These are phyloP conservation scores for Globisporangium orthogonon DNA, from an alignment of 352 stramenopile species.

Conservation along the genomic window DNA sequence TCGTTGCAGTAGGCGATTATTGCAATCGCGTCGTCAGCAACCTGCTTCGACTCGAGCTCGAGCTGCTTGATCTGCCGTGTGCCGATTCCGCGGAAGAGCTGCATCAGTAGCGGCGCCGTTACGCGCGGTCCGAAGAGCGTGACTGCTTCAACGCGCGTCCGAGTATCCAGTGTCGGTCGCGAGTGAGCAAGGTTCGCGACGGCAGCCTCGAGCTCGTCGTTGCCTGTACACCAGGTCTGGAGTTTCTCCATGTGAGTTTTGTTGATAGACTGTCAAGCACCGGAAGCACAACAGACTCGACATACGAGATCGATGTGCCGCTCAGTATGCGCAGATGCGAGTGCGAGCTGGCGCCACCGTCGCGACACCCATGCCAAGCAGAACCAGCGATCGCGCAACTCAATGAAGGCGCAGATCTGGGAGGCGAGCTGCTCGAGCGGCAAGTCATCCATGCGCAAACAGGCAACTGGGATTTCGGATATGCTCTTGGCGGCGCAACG, in stretches of 20 bases:
- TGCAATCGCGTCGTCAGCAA: slow-evolving; percentile 36
- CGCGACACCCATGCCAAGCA: slow-evolving; percentile 43
- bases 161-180: not conserved
- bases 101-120: slow-evolving; percentile 27
- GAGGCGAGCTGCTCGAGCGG: slow-evolving; percentile 35
- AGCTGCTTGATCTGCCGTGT: slow-evolving; percentile 30
- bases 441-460: slow-evolving; percentile 21
- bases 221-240: slow-evolving; percentile 66
- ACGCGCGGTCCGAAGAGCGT: slow-evolving; percentile 60
- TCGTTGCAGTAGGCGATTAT: slow-evolving; percentile 27
- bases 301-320: slow-evolving; percentile 49
- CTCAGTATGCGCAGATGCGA: slow-evolving; percentile 49
- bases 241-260: not conserved
- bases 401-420: slow-evolving; percentile 48
- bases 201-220: slow-evolving; percentile 47
- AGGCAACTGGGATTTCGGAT: not conserved
- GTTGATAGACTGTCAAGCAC: no score
- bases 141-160: slow-evolving; percentile 38
- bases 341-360: slow-evolving; percentile 45
- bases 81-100: slow-evolving; percentile 36
- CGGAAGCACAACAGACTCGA: not conserved
- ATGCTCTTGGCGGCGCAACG: no score
- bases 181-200: slow-evolving; percentile 22
- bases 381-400: slow-evolving; percentile 51
- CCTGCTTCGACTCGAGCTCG: slow-evolving; percentile 71